A percentile compares a stretch with the other conserved stretches of the same genome.
These are phyloP conservation scores for Wickerhamiella allomyrinae DNA, from an alignment of 805 yeast species.

Conservation along the genomic window DNA sequence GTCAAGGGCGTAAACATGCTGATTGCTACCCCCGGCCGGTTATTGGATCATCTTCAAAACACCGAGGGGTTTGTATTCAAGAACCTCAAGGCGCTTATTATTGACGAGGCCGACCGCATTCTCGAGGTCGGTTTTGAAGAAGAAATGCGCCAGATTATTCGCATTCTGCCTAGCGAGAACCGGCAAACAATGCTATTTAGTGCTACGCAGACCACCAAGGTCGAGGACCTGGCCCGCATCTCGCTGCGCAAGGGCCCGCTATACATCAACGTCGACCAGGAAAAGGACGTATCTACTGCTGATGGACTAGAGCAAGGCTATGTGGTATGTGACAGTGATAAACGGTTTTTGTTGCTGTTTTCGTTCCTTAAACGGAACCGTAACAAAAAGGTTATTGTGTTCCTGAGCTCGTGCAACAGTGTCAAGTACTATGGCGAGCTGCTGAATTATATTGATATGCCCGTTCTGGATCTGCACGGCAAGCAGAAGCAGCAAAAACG, in stretches of 20 bases:
- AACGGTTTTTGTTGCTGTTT: constrained; percentile 75
- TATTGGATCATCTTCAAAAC: constrained; percentile 91
- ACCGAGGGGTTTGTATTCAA: constrained; percentile 88
- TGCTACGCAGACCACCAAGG: constrained; percentile 99
- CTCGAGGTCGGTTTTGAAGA: constrained; percentile 97
- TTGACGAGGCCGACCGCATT: constrained; percentile 97
- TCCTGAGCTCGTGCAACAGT: constrained; percentile 89
- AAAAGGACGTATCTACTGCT: constrained; percentile 75
- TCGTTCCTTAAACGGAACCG: constrained; percentile 87
- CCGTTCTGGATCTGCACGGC: constrained; percentile 92
- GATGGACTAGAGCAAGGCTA: constrained; percentile 98
- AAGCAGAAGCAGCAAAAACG: constrained; percentile 98
- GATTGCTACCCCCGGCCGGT: constrained; percentile 95
- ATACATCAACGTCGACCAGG: constrained; percentile 84
- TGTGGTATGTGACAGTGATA: constrained; percentile 93
- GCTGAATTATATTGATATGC: constrained; percentile 88
- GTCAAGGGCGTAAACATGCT: constrained; percentile 85
- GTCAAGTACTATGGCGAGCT: constrained; percentile 94
- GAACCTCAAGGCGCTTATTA: constrained; percentile 82
- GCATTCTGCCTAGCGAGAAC: constrained; percentile 79
- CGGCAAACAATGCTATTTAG: constrained; percentile 96
- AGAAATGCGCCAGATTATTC: constrained; percentile 94
- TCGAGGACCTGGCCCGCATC: constrained; percentile 93
- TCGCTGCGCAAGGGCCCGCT: constrained; percentile 87
- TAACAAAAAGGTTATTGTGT: constrained; percentile 80